Conservation (phyloP, 108 stramenopile species). For the Craspedostauros australis region DNA sequence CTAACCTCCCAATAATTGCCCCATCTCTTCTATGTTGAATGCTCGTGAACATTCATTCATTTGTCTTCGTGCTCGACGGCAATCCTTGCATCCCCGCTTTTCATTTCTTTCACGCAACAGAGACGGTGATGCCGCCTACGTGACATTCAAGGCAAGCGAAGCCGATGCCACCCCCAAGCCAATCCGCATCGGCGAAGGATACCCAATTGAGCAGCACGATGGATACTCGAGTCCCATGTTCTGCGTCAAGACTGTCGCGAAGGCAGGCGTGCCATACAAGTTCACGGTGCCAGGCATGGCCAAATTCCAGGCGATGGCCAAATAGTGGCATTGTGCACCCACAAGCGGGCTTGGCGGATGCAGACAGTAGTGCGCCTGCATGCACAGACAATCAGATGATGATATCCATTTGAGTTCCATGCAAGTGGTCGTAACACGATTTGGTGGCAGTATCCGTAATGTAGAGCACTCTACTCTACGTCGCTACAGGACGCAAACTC, state of each 20-base stretch:
- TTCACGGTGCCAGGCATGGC: constrained; percentile 58
- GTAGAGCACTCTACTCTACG: too few relatives aligned
- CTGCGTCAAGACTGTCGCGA: constrained; percentile 58
- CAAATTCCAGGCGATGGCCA: constrained; percentile 4
- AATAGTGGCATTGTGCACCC: neutral
- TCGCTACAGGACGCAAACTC: too few relatives aligned
- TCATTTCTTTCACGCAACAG: too few relatives aligned
- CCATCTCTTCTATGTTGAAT: too few relatives aligned
- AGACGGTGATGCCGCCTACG: constrained; percentile 77
- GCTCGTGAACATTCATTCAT: too few relatives aligned
- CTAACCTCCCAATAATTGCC: too few relatives aligned
- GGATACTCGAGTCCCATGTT: constrained; percentile 70
- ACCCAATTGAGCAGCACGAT: constrained; percentile 65
- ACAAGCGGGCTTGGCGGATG: neutral
- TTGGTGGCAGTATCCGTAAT: too few relatives aligned
- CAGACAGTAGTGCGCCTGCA: too few relatives aligned
- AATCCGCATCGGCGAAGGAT: constrained; percentile 76
- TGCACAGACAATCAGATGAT: neutral
- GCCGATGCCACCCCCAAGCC: constrained; percentile 9
- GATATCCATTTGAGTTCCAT: neutral
- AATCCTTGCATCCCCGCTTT: too few relatives aligned
- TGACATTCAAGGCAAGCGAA: constrained; percentile 45
- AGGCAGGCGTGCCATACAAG: constrained; percentile 70
- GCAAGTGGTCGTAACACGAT: too few relatives aligned
- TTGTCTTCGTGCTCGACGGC: too few relatives aligned